Conservation (phyloP, 2,329 filamentous ascomycete species). For the Sordariomycetes sp. region DNA sequence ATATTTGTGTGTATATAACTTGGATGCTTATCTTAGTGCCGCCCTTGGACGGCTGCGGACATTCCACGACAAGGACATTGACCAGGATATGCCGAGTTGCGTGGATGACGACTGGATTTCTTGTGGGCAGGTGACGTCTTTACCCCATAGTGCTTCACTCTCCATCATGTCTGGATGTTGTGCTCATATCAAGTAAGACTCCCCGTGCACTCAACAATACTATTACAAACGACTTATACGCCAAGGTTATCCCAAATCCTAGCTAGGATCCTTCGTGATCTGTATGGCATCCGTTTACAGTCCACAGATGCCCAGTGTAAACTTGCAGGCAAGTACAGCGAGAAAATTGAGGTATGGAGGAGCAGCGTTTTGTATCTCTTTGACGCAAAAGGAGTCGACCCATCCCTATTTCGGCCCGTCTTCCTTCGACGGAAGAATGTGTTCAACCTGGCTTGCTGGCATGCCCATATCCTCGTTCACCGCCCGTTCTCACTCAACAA, state of each 20-base stretch:
- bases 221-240: constrained; percentile 14
- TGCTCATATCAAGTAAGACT: not conserved
- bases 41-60: constrained; percentile 46
- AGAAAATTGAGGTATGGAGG: constrained; percentile 20
- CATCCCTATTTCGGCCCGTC: constrained; percentile 20
- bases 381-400: constrained; percentile 20
- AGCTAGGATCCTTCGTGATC: constrained; percentile 17
- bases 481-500: constrained; percentile 19
- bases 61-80: constrained; percentile 52
- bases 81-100: constrained; percentile 41
- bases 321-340: constrained; percentile 14
- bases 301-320: constrained; percentile 12
- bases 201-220: not conserved
- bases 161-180: not conserved
- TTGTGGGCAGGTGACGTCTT: not conserved
- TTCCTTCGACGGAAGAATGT: constrained; percentile 26
- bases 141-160: not conserved
- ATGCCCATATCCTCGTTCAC: constrained; percentile 24
- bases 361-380: constrained; percentile 20
- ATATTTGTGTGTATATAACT: constrained; percentile 52
- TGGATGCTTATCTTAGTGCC: constrained; percentile 52
- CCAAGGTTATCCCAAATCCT: constrained; percentile 17
- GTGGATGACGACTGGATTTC: constrained; percentile 30
- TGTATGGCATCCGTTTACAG: constrained; percentile 20
- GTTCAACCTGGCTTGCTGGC: constrained; percentile 26